Evolutionary conservation across 805 yeast genomes (phyloP).

Genomic region (Candida krabiensis): DNA sequence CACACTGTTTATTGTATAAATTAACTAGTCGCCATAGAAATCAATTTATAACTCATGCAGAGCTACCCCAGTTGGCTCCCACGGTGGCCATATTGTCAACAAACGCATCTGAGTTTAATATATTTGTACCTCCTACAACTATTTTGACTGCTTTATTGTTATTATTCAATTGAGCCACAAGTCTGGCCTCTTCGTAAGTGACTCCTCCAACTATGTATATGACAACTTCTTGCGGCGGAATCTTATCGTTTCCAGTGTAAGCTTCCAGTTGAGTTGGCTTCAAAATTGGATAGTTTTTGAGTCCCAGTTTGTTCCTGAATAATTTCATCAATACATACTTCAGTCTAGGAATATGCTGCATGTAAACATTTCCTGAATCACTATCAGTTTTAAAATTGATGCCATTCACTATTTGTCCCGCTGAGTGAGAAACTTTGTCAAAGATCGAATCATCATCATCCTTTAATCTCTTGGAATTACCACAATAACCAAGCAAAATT

Average conservation of each 20-base stretch:
- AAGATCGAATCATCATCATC: constrained; percentile 35
- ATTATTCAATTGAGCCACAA: constrained; percentile 68
- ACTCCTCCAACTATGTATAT: constrained; percentile 83
- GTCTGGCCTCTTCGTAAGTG: constrained; percentile 88
- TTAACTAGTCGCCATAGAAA: no score
- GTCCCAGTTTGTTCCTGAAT: constrained; percentile 40
- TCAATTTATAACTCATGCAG: not conserved
- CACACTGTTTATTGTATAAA: no score
- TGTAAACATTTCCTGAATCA: constrained; percentile 68
- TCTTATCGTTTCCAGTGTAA: constrained; percentile 19
- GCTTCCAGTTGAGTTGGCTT: constrained; percentile 19
- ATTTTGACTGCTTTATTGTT: constrained; percentile 59
- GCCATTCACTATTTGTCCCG: constrained; percentile 33
- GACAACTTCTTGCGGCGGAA: constrained; percentile 62
- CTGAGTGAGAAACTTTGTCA: constrained; percentile 21
- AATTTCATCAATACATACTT: constrained; percentile 45
- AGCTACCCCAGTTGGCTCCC: constrained; percentile 22
- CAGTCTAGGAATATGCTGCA: constrained; percentile 87
- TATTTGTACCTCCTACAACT: constrained; percentile 79
- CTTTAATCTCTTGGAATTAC: constrained; percentile 41
- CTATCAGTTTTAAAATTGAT: constrained; percentile 33
- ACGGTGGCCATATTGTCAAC: constrained; percentile 27
- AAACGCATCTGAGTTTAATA: constrained; percentile 47
- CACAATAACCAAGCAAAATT: constrained; percentile 45
- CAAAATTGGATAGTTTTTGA: constrained; percentile 17